Percentiles rank a stretch among this genome's conserved stretches.
Conservation (phyloP, 2,329 filamentous ascomycete species). For the Dendrostoma leiphaemia region DNA sequence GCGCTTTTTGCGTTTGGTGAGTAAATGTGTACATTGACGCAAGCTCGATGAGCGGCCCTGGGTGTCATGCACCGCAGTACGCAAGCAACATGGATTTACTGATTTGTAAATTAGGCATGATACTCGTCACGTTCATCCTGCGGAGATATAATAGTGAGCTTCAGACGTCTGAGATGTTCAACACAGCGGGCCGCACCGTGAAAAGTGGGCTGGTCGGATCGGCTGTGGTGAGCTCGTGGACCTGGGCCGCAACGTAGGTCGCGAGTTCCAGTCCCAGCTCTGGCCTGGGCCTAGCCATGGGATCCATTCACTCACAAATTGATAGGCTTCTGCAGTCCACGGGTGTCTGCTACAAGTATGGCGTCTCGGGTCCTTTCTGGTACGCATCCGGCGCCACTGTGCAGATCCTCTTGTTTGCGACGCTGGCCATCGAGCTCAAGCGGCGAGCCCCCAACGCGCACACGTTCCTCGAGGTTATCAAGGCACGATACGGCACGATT, state of each 20-base stretch:
- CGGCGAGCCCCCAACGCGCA: slow-evolving; percentile 84
- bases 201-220: slow-evolving; percentile 86
- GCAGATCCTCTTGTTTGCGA: slow-evolving; percentile 87
- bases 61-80: background rate
- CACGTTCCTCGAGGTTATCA: slow-evolving; percentile 78
- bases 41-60: too few species aligned
- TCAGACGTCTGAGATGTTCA: slow-evolving; percentile 92
- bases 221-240: slow-evolving; percentile 91
- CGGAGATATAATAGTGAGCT: slow-evolving; percentile 56
- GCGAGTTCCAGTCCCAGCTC: background rate
- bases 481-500: slow-evolving; percentile 69
- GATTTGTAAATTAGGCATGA: slow-evolving; percentile 32
- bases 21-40: slow-evolving; percentile 12
- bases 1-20: slow-evolving; percentile 68
- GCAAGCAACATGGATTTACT: background rate
- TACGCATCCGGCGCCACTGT: slow-evolving; percentile 73
- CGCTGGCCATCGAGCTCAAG: slow-evolving; percentile 87
- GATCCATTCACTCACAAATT: too few species aligned
- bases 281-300: too few species aligned
- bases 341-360: slow-evolving; percentile 80
- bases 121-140: slow-evolving; percentile 35
- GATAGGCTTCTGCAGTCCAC: slow-evolving; percentile 70
- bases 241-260: slow-evolving; percentile 82
- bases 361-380: slow-evolving; percentile 59
- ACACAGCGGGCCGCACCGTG: slow-evolving; percentile 80